Percentiles rank a stretch among this genome's conserved stretches.
Evolutionary conservation across 1,139 yeast species (phyloP).

Genomic region (Saccharomyces hybrid): DNA sequence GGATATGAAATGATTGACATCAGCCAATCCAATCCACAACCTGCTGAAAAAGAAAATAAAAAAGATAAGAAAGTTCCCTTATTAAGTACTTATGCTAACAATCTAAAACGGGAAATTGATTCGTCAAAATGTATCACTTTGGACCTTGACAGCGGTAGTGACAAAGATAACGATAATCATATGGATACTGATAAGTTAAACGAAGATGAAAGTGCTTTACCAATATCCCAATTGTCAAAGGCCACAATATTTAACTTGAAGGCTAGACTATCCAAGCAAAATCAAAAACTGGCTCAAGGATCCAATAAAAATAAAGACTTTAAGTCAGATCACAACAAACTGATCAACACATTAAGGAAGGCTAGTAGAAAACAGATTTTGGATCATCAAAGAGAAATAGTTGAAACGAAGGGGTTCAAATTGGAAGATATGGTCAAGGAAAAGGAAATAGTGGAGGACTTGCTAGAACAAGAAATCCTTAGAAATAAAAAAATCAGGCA

Average conservation of each 20-base stretch:
- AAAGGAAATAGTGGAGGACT: constrained; percentile 37
- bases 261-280: constrained; percentile 32
- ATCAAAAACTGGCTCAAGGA: constrained; percentile 5
- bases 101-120: constrained; percentile 13
- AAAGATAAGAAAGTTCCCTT: not conserved
- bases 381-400: constrained; percentile 24
- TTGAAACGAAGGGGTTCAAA: constrained; percentile 23
- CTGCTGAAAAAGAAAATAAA: no score
- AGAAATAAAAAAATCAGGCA: constrained; percentile 46
- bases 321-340: constrained; percentile 11
- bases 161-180: constrained; percentile 10
- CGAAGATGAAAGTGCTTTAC: not conserved
- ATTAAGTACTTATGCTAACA: constrained; percentile 18
- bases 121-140: constrained; percentile 12
- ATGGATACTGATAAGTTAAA: not conserved
- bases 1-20: not conserved
- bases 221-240: constrained; percentile 25
- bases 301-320: constrained; percentile 15
- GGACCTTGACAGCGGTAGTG: constrained; percentile 16
- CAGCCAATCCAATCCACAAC: no score
- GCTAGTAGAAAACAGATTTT: constrained; percentile 32
- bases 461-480: constrained; percentile 57
- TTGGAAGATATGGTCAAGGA: constrained; percentile 29
- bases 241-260: constrained; percentile 33
- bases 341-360: constrained; percentile 26